A percentile compares a stretch with the other conserved stretches of the same genome.
Conservation (phyloP, 73 alveolate species). For the Paramecium biaurelia region DNA sequence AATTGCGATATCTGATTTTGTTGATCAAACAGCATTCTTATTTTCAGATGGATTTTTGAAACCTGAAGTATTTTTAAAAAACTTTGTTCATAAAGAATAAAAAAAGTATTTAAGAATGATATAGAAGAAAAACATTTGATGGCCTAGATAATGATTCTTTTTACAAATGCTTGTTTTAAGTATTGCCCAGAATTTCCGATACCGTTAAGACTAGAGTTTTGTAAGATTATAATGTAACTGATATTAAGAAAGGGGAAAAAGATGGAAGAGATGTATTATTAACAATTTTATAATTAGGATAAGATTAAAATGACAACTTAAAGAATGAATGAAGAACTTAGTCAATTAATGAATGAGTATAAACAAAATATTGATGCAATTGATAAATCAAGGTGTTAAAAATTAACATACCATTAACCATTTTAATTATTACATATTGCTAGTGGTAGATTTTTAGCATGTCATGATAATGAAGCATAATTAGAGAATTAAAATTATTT, state of each 20-base stretch:
- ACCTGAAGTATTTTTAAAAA: slow-evolving; percentile 20
- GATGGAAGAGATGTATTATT: not conserved
- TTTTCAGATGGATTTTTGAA: slow-evolving; percentile 57
- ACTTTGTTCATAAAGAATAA: slow-evolving; percentile 38
- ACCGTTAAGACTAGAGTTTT: slow-evolving; percentile 10
- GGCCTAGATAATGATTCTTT: slow-evolving; percentile 51
- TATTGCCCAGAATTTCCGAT: slow-evolving; percentile 48
- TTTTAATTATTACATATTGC: slow-evolving; percentile 53
- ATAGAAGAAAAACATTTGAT: slow-evolving; percentile 39
- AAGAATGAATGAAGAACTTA: not conserved
- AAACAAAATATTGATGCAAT: slow-evolving; percentile 55
- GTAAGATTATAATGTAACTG: slow-evolving; percentile 8
- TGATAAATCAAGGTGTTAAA: slow-evolving; percentile 45
- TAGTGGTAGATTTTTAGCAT: slow-evolving; percentile 48
- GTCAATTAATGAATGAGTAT: slow-evolving; percentile 57
- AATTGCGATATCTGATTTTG: slow-evolving; percentile 54
- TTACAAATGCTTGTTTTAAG: slow-evolving; percentile 47
- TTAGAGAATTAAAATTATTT: slow-evolving; percentile 60
- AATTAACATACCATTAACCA: slow-evolving; percentile 43
- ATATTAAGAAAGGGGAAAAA: not conserved
- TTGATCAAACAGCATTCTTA: slow-evolving; percentile 45
- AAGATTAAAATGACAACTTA: not conserved
- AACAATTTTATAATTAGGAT: not conserved
- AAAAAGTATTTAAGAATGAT: slow-evolving; percentile 10
- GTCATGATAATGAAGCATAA: slow-evolving; percentile 50